phyloP scores from a whole-genome alignment of 208 protist species.

The Lotmaria passim region DNA sequence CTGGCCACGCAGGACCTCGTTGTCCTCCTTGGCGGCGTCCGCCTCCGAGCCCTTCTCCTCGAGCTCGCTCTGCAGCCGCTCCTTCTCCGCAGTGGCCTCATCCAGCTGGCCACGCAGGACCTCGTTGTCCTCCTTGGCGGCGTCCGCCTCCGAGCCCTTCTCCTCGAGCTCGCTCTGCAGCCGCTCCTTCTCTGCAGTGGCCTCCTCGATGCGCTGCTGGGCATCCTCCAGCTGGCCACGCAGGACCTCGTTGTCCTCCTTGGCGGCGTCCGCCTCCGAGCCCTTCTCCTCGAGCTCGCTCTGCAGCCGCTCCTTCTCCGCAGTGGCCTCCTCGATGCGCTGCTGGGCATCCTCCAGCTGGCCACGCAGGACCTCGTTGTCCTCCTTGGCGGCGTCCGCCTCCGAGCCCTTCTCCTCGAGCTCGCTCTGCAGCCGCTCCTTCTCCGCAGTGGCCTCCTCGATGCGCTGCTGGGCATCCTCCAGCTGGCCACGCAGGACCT shows the following conservation, averaged over 20 bases:
- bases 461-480: too few relatives aligned
- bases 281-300: slow-evolving; percentile 33
- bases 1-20: slow-evolving; percentile 1
- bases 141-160: too few relatives aligned
- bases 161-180: too few relatives aligned
- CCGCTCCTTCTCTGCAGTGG: too few relatives aligned
- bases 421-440: slow-evolving; percentile 13
- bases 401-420: slow-evolving; percentile 17
- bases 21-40: too few relatives aligned
- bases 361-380: slow-evolving; percentile 13
- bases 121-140: too few relatives aligned
- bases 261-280: slow-evolving; percentile 2
- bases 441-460: neutral
- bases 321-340: slow-evolving; percentile 27
- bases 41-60: too few relatives aligned
- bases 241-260: slow-evolving; percentile 13
- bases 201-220: too few relatives aligned
- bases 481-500: slow-evolving; percentile 10
- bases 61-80: too few relatives aligned
- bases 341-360: slow-evolving; percentile 2
- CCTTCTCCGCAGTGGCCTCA: too few relatives aligned
- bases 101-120: too few relatives aligned
- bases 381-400: slow-evolving; percentile 1
- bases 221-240: too few relatives aligned
- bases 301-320: slow-evolving; percentile 43